Evolutionary conservation across 139 green algal genomes (phyloP).

Genomic region (Picochlorum sp.): DNA sequence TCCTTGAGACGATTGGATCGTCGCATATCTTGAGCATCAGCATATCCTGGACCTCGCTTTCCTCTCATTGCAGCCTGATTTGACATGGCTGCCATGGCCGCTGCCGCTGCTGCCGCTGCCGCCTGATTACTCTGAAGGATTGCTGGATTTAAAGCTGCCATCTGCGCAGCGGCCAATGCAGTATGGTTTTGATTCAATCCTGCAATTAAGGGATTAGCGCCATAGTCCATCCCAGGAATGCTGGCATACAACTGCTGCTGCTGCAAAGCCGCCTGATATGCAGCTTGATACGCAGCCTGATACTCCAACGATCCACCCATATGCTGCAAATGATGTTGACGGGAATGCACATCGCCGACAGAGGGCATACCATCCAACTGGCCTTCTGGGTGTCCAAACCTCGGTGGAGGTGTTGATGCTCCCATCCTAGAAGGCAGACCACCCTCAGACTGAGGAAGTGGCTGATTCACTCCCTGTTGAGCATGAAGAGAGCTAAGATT

Average conservation of each 20-base stretch:
- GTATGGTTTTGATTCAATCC: slow-evolving; percentile 8
- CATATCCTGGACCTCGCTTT: slow-evolving; percentile 5
- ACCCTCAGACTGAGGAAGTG: no score
- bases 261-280: slow-evolving; percentile 69
- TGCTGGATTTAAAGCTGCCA: slow-evolving; percentile 34
- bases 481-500: not conserved
- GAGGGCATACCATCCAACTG: no score
- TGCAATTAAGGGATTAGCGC: no score
- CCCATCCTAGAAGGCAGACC: no score
- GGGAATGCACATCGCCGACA: not conserved
- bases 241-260: slow-evolving; percentile 28
- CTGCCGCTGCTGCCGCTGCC: slow-evolving; percentile 46
- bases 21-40: slow-evolving; percentile 9
- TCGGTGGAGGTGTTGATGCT: slow-evolving; percentile 10
- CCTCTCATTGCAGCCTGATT: not conserved
- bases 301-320: slow-evolving; percentile 47
- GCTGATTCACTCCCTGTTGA: no score
- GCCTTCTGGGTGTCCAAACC: slow-evolving; percentile 9
- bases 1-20: not conserved
- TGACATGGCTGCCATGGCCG: slow-evolving; percentile 30
- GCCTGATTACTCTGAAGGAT: slow-evolving; percentile 35
- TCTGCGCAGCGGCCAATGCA: slow-evolving; percentile 46
- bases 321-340: slow-evolving; percentile 10
- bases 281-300: slow-evolving; percentile 79
- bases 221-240: slow-evolving; percentile 6